Evolutionary conservation across 352 stramenopile genomes (phyloP).

Genomic region (Globisporangium acanthophoron): DNA sequence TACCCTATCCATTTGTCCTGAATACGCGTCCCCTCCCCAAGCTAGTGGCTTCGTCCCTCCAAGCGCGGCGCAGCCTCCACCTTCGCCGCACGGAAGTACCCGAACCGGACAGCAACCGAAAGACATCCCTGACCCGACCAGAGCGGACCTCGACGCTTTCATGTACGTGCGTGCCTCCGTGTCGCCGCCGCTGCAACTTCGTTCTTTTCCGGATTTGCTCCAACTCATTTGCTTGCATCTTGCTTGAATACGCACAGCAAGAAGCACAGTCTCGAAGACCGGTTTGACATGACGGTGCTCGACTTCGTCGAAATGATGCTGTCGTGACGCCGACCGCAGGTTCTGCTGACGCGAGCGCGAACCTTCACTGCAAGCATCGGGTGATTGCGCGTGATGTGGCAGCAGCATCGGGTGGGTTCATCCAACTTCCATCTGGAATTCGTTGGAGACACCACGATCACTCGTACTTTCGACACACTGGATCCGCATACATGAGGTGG

Average conservation of each 20-base stretch:
- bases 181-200: background rate
- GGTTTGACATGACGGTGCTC: slow-evolving; percentile 40
- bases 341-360: background rate
- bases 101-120: background rate
- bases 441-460: slow-evolving; percentile 17
- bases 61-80: background rate
- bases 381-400: background rate
- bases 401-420: no score
- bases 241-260: slow-evolving; percentile 18
- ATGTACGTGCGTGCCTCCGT: slow-evolving; percentile 21
- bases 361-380: background rate
- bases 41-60: background rate
- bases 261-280: slow-evolving; percentile 40
- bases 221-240: background rate
- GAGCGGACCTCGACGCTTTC: slow-evolving; percentile 18
- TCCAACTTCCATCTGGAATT: background rate
- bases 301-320: slow-evolving; percentile 69
- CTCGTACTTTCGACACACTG: slow-evolving; percentile 82
- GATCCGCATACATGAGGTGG: slow-evolving; percentile 75
- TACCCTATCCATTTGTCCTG: background rate
- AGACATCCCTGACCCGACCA: slow-evolving; percentile 1
- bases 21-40: background rate
- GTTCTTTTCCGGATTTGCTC: background rate
- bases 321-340: slow-evolving; percentile 18
- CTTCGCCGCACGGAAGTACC: background rate